Base-by-base conservation (phyloP, 768 basidiomycete species). In the Pulveroboletus sp. region DNA sequence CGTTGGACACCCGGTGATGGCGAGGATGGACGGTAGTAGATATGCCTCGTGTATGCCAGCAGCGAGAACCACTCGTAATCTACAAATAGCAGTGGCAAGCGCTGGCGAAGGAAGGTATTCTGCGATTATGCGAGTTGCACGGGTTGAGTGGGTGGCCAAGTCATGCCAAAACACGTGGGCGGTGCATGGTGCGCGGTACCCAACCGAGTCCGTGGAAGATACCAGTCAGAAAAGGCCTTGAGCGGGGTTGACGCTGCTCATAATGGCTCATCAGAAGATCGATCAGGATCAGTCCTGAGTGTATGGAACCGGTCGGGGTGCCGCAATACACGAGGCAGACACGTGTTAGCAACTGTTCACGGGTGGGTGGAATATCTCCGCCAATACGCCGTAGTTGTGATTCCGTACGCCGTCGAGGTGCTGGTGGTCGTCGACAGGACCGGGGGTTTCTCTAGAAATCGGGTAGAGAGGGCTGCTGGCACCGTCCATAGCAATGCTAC, bases 41-140 rank as follows among this genome's bases (percentile, higher is more conserved):
- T 7, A n/a, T 32, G 51, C 60, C 67, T 62, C 65, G 58, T 69
- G 65, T 49, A 35, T 33, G 45, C 57, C 62, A 57, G 65, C 55
- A 59, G 39, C 24, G n/a, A 60, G 57, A 64, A 47, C 53, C 50
- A 42, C 43, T 8, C 17, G 10, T 63, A 55, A 63, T 53, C 40
- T 57, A 47, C 41, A 32, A 49, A 57, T 46, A 39, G 36, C 47
- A 47, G 37, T n/a, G 18, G 47, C 24, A 37, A 41, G 54, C 45
- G 51, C 43, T 50, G 31, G 43, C 43, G 28, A 46, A 53, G 48
- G 55, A 54, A 42, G 51, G 26, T 43, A 49, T 48, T 32, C 24
- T 39, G 28, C 21, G 43, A 39, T 53, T 50, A 52, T 59, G 49
- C 51, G 56, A 44, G 44, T 27, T 32, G 52, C 27, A 47, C 15